Base-by-base conservation (phyloP, 2,329 filamentous ascomycete genomes). In the Fusarium nurragi region DNA sequence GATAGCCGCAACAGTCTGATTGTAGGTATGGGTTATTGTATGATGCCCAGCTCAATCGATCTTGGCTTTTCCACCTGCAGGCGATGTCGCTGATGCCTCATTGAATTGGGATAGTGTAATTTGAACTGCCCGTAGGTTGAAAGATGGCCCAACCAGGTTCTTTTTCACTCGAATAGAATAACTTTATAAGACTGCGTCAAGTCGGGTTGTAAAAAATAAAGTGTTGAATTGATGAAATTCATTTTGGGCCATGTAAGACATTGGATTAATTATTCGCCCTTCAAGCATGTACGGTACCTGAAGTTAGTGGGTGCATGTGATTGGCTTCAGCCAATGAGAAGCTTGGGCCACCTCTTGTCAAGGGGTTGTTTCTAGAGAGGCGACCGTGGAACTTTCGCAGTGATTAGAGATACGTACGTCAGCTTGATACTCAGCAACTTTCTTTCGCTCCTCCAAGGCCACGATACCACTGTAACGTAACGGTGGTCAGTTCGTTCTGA, bases 301-400 rank as follows among this genome's bases (percentile, higher is more conserved):
- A 30, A 38, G 32, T 41, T 30, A 23, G 45, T 26, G 10, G 16
- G 14, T 22, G 48, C 51, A 43, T 66, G 54, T 69, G 65, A 72
- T 72, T 72, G 70, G 70, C 16, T 39, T 19, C 32, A 44, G 18
- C 32, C 37, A 40, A 43, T 40, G 6, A 19, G 63, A 65, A 72
- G 70, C 70, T 71, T 66, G 70, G 70, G 48, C 70, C 70, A 66
- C 56, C 16, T 54, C 32, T 53, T 40, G 39, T 53, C 65, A 60
- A 69, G 69, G 67, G 70, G 68, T 56, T 48, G 43, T 48, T 57
- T 65, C 48, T 63, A 64, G 59, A 71, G 62, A 73, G 70, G 70
- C 70, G 69, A 73, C 69, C 70, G 70, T 72, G 70, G 70, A 72
- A 70, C 63, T 73, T 73, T 73, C 68, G 60, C 68, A 64, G 57